phyloP scores from a whole-genome alignment of 1,284 basidiomycete species.

The Trichosporon coremiiforme region DNA sequence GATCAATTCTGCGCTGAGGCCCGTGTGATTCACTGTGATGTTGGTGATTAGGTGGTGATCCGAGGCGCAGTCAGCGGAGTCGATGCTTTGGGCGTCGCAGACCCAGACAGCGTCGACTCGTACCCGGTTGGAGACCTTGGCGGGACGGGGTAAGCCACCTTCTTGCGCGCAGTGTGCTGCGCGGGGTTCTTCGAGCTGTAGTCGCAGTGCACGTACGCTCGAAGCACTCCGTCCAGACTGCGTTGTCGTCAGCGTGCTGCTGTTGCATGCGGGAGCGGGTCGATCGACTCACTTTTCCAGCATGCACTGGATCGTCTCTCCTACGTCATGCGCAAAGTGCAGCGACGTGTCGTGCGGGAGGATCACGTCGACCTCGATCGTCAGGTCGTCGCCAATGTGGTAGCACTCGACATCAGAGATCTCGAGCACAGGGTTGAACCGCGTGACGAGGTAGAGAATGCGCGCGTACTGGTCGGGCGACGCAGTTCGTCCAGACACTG shows the following conservation, averaged over 20 bases:
- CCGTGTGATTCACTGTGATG: neutral
- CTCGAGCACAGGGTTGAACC: slow-evolving; percentile 55
- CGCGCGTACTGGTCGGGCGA: slow-evolving; percentile 49
- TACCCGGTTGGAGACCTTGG: slow-evolving; percentile 12
- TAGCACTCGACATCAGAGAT: slow-evolving; percentile 56
- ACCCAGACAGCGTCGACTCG: slow-evolving; percentile 19
- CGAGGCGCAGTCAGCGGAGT: slow-evolving; percentile 4
- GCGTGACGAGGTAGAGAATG: slow-evolving; percentile 58
- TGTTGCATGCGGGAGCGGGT: neutral
- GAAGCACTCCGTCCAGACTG: slow-evolving; percentile 56
- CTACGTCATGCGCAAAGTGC: slow-evolving; percentile 58
- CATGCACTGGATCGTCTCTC: slow-evolving; percentile 56
- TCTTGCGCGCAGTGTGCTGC: slow-evolving; percentile 24
- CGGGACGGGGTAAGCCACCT: slow-evolving; percentile 21
- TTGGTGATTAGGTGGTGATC: slow-evolving; percentile 8
- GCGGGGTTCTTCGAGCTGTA: slow-evolving; percentile 49
- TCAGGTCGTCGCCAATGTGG: slow-evolving; percentile 57
- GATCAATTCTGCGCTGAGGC: neutral
- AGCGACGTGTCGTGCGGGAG: slow-evolving; percentile 56
- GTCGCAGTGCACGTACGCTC: slow-evolving; percentile 57
- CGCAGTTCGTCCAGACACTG: slow-evolving; percentile 50
- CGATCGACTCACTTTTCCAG: slow-evolving; percentile 42
- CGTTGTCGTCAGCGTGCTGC: slow-evolving; percentile 19
- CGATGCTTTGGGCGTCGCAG: slow-evolving; percentile 24
- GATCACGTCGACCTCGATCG: slow-evolving; percentile 59